Percentiles rank a stretch among this genome's conserved stretches.
Evolutionary conservation across 768 basidiomycete species (phyloP).

Genomic region (Rhodotorula sphaerocarpa): DNA sequence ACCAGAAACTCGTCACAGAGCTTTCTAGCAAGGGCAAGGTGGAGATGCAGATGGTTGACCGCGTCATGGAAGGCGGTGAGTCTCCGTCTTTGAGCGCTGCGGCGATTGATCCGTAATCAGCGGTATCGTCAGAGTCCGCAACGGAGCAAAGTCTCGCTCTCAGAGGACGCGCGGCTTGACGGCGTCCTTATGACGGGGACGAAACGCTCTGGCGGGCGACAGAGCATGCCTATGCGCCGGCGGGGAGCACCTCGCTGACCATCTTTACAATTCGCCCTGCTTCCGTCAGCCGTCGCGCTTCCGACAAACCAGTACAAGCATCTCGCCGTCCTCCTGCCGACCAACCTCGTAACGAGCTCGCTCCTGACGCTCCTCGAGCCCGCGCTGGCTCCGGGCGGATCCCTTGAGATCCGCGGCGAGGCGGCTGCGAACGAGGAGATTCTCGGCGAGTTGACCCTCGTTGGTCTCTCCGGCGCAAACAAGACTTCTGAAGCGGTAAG

Average conservation of each 20-base stretch:
- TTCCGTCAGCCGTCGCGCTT: slow-evolving; percentile 32
- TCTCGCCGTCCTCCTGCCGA: slow-evolving; percentile 54
- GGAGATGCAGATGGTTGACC: slow-evolving; percentile 73
- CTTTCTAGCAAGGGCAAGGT: slow-evolving; percentile 51
- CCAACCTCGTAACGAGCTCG: slow-evolving; percentile 54
- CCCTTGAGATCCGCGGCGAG: slow-evolving; percentile 20
- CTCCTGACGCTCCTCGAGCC: slow-evolving; percentile 43
- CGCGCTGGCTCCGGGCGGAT: slow-evolving; percentile 17
- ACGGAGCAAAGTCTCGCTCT: too few relatives aligned
- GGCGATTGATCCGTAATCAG: not conserved
- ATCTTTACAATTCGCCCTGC: not conserved
- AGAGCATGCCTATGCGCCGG: too few relatives aligned
- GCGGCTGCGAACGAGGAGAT: slow-evolving; percentile 23
- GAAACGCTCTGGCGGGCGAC: too few relatives aligned
- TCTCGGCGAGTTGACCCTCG: slow-evolving; percentile 24
- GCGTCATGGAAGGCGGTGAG: slow-evolving; percentile 70
- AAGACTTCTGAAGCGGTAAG: slow-evolving; percentile 1
- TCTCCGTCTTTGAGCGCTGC: too few relatives aligned
- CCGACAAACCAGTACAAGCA: slow-evolving; percentile 43
- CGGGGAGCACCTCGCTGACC: not conserved
- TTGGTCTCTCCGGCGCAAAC: slow-evolving; percentile 16
- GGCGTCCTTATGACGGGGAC: too few relatives aligned
- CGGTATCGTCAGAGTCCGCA: too few relatives aligned
- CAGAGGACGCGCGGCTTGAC: too few relatives aligned
- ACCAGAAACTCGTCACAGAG: slow-evolving; percentile 60